Evolutionary conservation across 371 early-diverging fungal genomes (phyloP).

Genomic region (Umbelopsis sp.): DNA sequence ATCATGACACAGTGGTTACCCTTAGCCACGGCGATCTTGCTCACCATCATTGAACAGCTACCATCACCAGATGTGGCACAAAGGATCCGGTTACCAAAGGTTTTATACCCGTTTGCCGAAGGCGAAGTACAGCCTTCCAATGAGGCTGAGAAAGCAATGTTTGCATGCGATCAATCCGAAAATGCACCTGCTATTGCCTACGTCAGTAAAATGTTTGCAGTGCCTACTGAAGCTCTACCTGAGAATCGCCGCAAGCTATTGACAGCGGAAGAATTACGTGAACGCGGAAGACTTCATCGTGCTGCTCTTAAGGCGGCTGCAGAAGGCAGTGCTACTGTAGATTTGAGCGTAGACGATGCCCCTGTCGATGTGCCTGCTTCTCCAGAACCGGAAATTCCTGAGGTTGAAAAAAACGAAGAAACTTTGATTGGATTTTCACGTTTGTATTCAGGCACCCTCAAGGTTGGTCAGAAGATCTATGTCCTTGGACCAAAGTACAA

Average conservation of each 20-base stretch:
- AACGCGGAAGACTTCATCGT: constrained; percentile 64
- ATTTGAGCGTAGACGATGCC: constrained; percentile 34
- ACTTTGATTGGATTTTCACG: constrained; percentile 91
- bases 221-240: constrained; percentile 76
- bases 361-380: constrained; percentile 27
- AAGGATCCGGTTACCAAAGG: constrained; percentile 74
- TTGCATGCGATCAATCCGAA: constrained; percentile 54
- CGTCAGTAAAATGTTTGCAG: constrained; percentile 92
- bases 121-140: constrained; percentile 52
- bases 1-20: constrained; percentile 89
- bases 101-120: constrained; percentile 68
- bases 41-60: constrained; percentile 85
- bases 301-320: constrained; percentile 29
- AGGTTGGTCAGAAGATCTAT: constrained; percentile 83
- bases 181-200: constrained; percentile 78
- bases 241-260: constrained; percentile 70
- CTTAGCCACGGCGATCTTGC: constrained; percentile 72
- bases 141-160: constrained; percentile 65
- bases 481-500: constrained; percentile 95
- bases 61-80: constrained; percentile 90
- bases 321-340: constrained; percentile 41
- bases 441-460: constrained; percentile 89
- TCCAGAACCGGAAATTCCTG: constrained; percentile 34
- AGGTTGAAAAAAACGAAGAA: constrained; percentile 42
- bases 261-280: constrained; percentile 92